These are phyloP conservation scores for Rhizoclosmatium globosum DNA, from an alignment of 192 early-diverging fungal species.

Conservation along the genomic window DNA sequence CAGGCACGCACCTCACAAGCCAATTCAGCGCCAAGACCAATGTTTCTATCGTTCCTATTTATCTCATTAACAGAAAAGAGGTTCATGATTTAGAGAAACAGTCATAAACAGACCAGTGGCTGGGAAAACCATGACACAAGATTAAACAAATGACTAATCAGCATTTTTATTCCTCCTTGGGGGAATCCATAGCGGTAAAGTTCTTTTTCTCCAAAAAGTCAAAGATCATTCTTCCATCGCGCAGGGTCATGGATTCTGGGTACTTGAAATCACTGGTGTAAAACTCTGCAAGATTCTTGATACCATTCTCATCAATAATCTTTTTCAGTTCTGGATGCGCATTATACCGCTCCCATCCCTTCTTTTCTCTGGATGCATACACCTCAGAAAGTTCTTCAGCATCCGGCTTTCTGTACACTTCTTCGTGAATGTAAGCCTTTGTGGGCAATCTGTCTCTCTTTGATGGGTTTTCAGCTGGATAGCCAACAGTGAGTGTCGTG, in stretches of 20 bases:
- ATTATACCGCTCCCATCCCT: conserved; percentile 14
- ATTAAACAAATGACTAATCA: no score
- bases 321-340: neutral
- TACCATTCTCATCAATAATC: neutral
- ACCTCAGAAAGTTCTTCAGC: conserved; percentile 5
- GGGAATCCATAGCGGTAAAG: neutral
- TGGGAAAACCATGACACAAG: no score
- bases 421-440: conserved; percentile 14
- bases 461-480: conserved; percentile 15
- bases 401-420: conserved; percentile 8
- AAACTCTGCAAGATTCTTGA: conserved; percentile 4
- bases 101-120: no score
- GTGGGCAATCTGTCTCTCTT: conserved; percentile 15
- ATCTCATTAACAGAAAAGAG: no score
- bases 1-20: no score
- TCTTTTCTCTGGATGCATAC: neutral
- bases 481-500: conserved; percentile 12
- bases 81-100: no score
- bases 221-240: neutral
- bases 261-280: conserved; percentile 18
- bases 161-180: no score
- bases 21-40: no score
- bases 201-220: neutral
- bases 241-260: neutral
- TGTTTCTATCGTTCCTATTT: no score